Conservation (phyloP, 2,329 filamentous ascomycete species). For the Albifimbria verrucaria region DNA sequence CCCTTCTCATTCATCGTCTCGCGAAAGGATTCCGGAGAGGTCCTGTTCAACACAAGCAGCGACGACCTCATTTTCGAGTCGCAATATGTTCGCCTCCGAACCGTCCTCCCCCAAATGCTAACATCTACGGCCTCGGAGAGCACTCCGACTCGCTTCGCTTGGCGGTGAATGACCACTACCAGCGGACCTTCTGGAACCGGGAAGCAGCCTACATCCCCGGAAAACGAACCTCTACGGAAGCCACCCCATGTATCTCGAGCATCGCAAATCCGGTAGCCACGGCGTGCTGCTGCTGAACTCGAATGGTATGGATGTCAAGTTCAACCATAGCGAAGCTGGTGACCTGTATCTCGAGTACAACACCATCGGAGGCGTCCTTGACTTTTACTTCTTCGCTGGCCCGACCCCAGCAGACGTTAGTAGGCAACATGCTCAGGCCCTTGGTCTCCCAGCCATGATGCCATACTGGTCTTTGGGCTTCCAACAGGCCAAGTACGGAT, state of each 20-base stretch:
- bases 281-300: constrained; percentile 70
- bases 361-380: constrained; percentile 70
- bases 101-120: constrained; percentile 67
- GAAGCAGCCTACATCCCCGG: constrained; percentile 62
- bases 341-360: constrained; percentile 70
- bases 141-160: constrained; percentile 53
- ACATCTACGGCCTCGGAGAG: constrained; percentile 73
- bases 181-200: constrained; percentile 66
- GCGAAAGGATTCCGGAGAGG: constrained; percentile 57
- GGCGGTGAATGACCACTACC: constrained; percentile 14
- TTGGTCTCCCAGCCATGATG: constrained; percentile 56
- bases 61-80: constrained; percentile 68
- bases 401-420: constrained; percentile 54
- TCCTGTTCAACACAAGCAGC: constrained; percentile 64
- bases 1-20: constrained; percentile 65
- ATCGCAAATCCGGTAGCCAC: constrained; percentile 48
- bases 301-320: constrained; percentile 72
- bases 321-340: constrained; percentile 51
- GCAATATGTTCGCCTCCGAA: constrained; percentile 72
- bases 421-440: constrained; percentile 53
- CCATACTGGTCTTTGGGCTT: constrained; percentile 60
- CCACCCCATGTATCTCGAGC: constrained; percentile 75
- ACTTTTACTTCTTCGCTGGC: constrained; percentile 63
- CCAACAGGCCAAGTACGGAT: constrained; percentile 61
- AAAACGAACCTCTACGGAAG: constrained; percentile 70